phyloP scores from a whole-genome alignment of 163 green algal genomes.

The Chlamydomonas reinhardtii region DNA sequence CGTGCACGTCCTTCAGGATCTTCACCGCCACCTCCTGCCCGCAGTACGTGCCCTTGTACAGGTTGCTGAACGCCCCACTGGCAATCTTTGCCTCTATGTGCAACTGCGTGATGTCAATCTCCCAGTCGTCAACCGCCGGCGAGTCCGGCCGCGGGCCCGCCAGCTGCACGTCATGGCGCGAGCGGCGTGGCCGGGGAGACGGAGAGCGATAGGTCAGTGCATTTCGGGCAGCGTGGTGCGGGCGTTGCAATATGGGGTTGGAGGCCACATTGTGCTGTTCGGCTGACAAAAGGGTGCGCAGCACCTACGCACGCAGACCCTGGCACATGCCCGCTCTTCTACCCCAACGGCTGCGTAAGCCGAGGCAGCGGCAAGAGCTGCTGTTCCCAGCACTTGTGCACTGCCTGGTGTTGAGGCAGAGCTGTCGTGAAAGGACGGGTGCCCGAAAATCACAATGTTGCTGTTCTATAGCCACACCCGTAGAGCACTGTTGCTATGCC shows the following conservation, averaged over 20 bases:
- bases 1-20: slow-evolving; percentile 93
- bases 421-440: too few species aligned
- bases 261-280: background rate
- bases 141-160: slow-evolving; percentile 50
- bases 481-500: too few species aligned
- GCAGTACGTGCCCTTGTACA: slow-evolving; percentile 96
- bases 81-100: slow-evolving; percentile 96
- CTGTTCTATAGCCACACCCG: too few species aligned
- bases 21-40: slow-evolving; percentile 99
- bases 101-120: slow-evolving; percentile 93
- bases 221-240: background rate
- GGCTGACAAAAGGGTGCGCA: too few species aligned
- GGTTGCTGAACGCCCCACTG: slow-evolving; percentile 94
- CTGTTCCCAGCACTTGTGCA: too few species aligned
- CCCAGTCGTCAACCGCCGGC: slow-evolving; percentile 91
- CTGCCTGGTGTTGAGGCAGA: too few species aligned
- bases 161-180: background rate
- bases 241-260: background rate
- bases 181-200: background rate
- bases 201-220: background rate
- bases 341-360: background rate
- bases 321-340: too few species aligned
- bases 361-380: too few species aligned
- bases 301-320: too few species aligned
- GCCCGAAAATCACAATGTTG: too few species aligned